Evolutionary conservation across 805 yeast species (phyloP).

Genomic region (Kazachstania kunashirensis): DNA sequence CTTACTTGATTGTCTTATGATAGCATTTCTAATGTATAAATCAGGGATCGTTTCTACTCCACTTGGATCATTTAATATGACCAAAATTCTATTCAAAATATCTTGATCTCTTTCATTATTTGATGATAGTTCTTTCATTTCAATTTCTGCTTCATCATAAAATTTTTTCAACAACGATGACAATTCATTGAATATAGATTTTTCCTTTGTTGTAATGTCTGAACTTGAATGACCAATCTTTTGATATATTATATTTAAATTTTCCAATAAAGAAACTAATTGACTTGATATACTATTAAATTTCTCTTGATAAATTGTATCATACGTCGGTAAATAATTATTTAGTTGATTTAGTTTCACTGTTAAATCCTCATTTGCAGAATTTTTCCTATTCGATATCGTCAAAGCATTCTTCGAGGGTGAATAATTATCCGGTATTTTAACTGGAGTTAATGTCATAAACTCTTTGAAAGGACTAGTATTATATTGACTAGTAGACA

Average conservation of each 20-base stretch:
- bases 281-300: slow-evolving; percentile 26
- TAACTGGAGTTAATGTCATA: slow-evolving; percentile 26
- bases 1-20: slow-evolving; percentile 17
- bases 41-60: slow-evolving; percentile 36
- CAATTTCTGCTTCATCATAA: slow-evolving; percentile 30
- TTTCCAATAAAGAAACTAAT: slow-evolving; percentile 27
- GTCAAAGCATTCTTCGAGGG: slow-evolving; percentile 6
- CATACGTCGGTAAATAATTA: slow-evolving; percentile 5
- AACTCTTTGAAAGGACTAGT: slow-evolving; percentile 12
- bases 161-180: slow-evolving; percentile 41
- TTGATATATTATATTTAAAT: slow-evolving; percentile 39
- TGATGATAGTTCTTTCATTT: slow-evolving; percentile 25
- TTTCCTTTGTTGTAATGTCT: slow-evolving; percentile 41
- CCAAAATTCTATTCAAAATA: slow-evolving; percentile 26
- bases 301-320: slow-evolving; percentile 21
- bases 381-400: neutral
- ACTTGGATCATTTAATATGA: slow-evolving; percentile 28
- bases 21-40: slow-evolving; percentile 32
- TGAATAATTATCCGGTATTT: slow-evolving; percentile 14
- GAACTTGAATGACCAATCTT: slow-evolving; percentile 46
- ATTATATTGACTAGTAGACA: neutral
- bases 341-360: neutral
- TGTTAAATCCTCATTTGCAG: neutral
- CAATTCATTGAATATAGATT: slow-evolving; percentile 39
- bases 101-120: slow-evolving; percentile 25